These are phyloP conservation scores for Botryotinia convoluta DNA, from an alignment of 2,329 filamentous ascomycete genomes.

Conservation along the genomic window DNA sequence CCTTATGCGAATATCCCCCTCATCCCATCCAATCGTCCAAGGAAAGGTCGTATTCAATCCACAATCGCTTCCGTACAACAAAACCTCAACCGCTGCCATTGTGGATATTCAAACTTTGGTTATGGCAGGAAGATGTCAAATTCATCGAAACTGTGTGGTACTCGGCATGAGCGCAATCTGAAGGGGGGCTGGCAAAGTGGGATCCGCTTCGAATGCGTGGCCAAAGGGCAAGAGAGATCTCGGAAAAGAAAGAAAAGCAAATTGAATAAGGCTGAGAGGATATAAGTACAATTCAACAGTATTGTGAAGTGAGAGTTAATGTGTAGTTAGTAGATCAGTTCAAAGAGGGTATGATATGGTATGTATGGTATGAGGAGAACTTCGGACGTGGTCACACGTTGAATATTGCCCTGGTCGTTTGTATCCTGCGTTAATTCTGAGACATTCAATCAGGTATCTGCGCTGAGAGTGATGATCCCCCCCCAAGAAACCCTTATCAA, in stretches of 20 bases:
- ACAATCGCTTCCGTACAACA: conserved; percentile 42
- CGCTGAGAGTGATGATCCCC: conserved; percentile 8
- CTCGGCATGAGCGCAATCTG: conserved; percentile 20
- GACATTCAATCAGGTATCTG: conserved; percentile 17
- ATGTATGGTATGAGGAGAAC: conserved; percentile 12
- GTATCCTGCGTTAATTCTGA: conserved; percentile 12
- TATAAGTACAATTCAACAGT: not conserved
- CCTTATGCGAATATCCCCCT: conserved; percentile 40
- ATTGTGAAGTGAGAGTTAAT: not conserved
- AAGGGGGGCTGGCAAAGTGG: conserved; percentile 18
- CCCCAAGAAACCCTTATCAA: conserved; percentile 11
- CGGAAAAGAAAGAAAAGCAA: not conserved
- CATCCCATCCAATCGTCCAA: conserved; percentile 47
- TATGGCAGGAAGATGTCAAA: conserved; percentile 35
- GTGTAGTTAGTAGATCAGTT: conserved; percentile 19
- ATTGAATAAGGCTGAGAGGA: conserved; percentile 6
- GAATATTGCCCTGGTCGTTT: conserved; percentile 12
- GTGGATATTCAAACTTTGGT: conserved; percentile 38
- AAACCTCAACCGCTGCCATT: conserved; percentile 48
- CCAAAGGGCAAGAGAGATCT: not conserved
- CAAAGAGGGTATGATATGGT: not conserved
- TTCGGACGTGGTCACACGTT: conserved; percentile 16
- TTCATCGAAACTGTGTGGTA: conserved; percentile 38
- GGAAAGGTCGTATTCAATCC: conserved; percentile 43
- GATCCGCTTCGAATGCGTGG: conserved; percentile 19